Evolutionary conservation across 495 filamentous ascomycete genomes (phyloP), one percentile per base, ranked within the genome.

Genomic region (Aspergillus hancockii): DNA sequence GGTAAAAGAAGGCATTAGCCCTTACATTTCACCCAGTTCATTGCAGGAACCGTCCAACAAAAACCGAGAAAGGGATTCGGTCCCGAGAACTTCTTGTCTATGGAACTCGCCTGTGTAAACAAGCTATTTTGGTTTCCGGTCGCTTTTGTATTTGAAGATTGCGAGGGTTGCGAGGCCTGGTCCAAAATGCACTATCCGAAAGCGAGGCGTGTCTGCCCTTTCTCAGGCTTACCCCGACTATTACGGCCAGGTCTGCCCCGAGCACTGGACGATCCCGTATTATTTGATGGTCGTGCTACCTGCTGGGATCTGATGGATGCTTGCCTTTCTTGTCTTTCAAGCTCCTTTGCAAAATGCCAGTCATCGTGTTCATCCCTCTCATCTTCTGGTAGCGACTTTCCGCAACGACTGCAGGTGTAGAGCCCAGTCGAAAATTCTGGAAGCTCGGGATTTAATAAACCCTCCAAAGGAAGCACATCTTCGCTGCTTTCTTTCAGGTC

Each of bases 341-440:
- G 80, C 63, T 90, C 86, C 77, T 90, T 92, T 41, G 94, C 94
- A 72, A 97, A 91, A 76, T 98, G 94, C 90, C 92, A 98, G 70
- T 98, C 94, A 41, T 90, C 81, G 67, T 98, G 94, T 75, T 90
- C 92, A 53, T 85, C 81, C 66, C 86, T 78, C 34, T 85, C 81
- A 61, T 76, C 67, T n/a, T 75, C 70, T 12, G 75, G 75, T 22
- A 95, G 66, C 32, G 71, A 60, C 60, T 79, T 77, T 52, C 79
- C 79, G 74, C 94, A 97, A 47, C 82, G 84, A 52, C 73, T 63
- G 70, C 93, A 97, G 59, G 73, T 72, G 71, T 83, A 85, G 14
- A 76, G 70, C 21, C 72, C 77, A 45, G 76, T 72, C 59, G 72
- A 67, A 51, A 65, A 61, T 55, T 81, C 74, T n/a, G 67, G 59